Evolutionary conservation across 1,284 basidiomycete species (phyloP), one percentile per base, ranked within the genome.

Genomic region (Ceratobasidium sp.): DNA sequence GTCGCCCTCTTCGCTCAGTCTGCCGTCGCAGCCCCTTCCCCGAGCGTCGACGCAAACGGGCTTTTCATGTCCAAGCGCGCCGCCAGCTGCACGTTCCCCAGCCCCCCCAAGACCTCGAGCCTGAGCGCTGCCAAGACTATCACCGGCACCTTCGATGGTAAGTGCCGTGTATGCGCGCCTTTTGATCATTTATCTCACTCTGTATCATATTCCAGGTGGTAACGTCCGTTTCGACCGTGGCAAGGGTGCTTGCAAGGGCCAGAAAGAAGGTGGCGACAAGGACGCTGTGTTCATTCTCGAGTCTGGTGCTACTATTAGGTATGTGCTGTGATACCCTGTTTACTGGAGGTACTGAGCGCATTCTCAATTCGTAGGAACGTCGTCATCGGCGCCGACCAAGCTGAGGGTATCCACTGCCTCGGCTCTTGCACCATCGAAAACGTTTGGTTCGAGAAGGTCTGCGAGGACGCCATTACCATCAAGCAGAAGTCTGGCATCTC

Each of bases 391-490:
- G 81, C 83, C 33, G 83, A 85, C 79, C 85, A 86, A 67, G 81
- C 85, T 51, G 86, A 86, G 71, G 85, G 85, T 66, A 81, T 86
- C 81, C 42, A 45, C 42, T 45, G 42, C 17, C 42, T 85, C 56
- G 85, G 85, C 83, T 82, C 84, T 54, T 86, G 84, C 82, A 85
- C 74, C 39, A 82, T 58, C 76, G 82, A 84, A 74, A 84, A 85
- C 65, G 84, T 85, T 54, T 85, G 80, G 80, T 86, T 84, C 76
- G 84, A 84, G 82, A 85, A 86, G 77, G 85, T 86, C 28, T 86
- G 85, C 77, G 85, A 86, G 79, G 85, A 86, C 78, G 85, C 85
- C 42, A 84, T 85, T 47, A 78, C 77, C 28, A 60, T 78, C 58
- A 78, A 78, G 60, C 77, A 78, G 54, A 78, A 75, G 31, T 67